Evolutionary conservation across 306 rosid genomes (phyloP).

Genomic region (Betula pendula): DNA sequence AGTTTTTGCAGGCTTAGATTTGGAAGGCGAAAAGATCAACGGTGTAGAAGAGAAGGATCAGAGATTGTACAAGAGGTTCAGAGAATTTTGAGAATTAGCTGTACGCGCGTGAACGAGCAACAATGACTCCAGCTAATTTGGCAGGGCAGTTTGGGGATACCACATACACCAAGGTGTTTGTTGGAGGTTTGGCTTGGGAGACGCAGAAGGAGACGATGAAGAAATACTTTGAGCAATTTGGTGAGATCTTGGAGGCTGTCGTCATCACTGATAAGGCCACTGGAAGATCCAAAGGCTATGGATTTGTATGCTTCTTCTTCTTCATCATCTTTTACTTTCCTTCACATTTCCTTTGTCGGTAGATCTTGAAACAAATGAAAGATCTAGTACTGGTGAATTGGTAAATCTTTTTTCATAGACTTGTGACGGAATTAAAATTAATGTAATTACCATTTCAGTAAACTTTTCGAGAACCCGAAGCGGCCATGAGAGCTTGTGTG

Average conservation of each 20-base stretch:
- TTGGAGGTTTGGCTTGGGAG: slow-evolving; percentile 99
- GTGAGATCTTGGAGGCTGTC: slow-evolving; percentile 99
- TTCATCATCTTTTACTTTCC: background rate
- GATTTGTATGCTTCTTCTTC: slow-evolving; percentile 58
- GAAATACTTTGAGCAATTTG: slow-evolving; percentile 92
- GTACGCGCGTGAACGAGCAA: background rate
- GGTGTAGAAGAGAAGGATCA: background rate
- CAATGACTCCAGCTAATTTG: slow-evolving; percentile 72
- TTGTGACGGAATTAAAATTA: too few species aligned
- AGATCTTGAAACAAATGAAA: slow-evolving; percentile 27
- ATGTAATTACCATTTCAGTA: slow-evolving; percentile 48
- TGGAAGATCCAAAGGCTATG: slow-evolving; percentile 98
- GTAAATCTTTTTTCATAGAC: too few species aligned
- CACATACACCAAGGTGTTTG: slow-evolving; percentile 92
- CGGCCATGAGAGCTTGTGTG: slow-evolving; percentile 98
- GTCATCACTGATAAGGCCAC: slow-evolving; percentile 98
- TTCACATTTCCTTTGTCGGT: background rate
- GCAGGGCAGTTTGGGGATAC: slow-evolving; percentile 96
- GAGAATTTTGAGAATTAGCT: background rate
- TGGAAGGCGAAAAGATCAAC: too few species aligned
- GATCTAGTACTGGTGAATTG: too few species aligned
- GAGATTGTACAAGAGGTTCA: background rate
- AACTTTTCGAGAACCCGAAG: slow-evolving; percentile 85
- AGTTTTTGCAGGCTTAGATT: slow-evolving; percentile 29
- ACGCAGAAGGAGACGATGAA: slow-evolving; percentile 98